These are phyloP conservation scores for Limnanthes douglasii DNA, from an alignment of 345 rosid genomes.

Conservation along the genomic window DNA sequence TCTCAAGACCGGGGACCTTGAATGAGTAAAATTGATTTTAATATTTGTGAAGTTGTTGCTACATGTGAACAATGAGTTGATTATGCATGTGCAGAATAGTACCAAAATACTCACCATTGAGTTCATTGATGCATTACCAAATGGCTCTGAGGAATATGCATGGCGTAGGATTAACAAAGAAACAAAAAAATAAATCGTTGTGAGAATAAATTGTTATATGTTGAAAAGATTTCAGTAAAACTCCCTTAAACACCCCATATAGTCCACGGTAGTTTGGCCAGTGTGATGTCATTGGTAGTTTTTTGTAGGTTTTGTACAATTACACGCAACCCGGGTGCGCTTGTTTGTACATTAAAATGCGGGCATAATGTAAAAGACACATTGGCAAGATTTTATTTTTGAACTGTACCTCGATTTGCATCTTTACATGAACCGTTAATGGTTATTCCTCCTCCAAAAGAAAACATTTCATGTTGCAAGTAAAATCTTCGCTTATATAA, in stretches of 20 bases:
- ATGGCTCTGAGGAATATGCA: slow-evolving; percentile 94
- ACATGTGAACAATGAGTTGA: slow-evolving; percentile 67
- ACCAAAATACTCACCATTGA: slow-evolving; percentile 87
- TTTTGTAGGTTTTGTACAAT: too few species aligned
- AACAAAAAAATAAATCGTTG: slow-evolving; percentile 66
- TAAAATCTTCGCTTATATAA: too few species aligned
- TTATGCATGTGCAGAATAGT: slow-evolving; percentile 77
- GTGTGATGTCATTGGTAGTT: slow-evolving; percentile 96
- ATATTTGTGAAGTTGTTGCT: slow-evolving; percentile 92
- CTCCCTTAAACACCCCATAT: slow-evolving; percentile 85
- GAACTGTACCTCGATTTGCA: too few species aligned
- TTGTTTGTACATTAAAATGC: too few species aligned
- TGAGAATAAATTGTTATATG: slow-evolving; percentile 56
- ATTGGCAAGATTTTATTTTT: too few species aligned
- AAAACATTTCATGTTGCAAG: too few species aligned
- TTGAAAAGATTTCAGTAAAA: slow-evolving; percentile 74
- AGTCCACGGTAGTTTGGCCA: slow-evolving; percentile 62
- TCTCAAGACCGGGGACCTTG: slow-evolving; percentile 77
- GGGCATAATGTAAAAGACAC: too few species aligned
- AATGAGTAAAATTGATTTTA: slow-evolving; percentile 61
- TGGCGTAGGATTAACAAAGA: slow-evolving; percentile 97
- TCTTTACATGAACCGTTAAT: too few species aligned
- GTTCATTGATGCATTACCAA: slow-evolving; percentile 77
- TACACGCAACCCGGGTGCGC: too few species aligned
- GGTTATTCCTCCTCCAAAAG: too few species aligned